phyloP scores from a whole-genome alignment of 139 green algal genomes.

The Chlamydomonas sphaeroides region DNA sequence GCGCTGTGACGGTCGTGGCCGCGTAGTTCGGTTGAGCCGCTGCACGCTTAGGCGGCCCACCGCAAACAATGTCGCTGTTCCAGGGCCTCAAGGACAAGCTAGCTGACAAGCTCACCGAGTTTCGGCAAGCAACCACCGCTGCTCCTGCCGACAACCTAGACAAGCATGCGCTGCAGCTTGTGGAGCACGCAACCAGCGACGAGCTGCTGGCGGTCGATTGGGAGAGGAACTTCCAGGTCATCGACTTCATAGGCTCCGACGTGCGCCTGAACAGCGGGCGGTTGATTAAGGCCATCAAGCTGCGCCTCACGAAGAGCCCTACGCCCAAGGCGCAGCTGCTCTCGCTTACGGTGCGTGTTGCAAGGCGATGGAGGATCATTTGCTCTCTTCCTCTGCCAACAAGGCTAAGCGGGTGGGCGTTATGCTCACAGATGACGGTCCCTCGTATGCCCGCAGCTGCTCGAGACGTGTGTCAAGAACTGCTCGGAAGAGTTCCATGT shows the following conservation, averaged over 20 bases:
- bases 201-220: constrained; percentile 59
- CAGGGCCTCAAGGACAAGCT: constrained; percentile 16
- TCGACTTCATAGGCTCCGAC: constrained; percentile 63
- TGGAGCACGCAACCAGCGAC: constrained; percentile 56
- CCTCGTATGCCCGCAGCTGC: constrained; percentile 26
- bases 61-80: constrained; percentile 19
- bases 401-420: neutral
- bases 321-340: constrained; percentile 64
- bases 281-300: constrained; percentile 32
- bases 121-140: neutral
- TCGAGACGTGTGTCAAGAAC: constrained; percentile 77
- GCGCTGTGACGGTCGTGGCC: no score
- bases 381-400: no score
- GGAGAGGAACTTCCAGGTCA: constrained; percentile 59
- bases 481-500: constrained; percentile 59
- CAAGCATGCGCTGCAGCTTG: constrained; percentile 32
- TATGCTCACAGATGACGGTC: no score
- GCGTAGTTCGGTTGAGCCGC: no score
- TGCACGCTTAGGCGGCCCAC: no score
- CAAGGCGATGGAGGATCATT: no score
- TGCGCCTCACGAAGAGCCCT: constrained; percentile 36
- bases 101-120: constrained; percentile 14
- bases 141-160: constrained; percentile 43
- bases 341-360: constrained; percentile 55
- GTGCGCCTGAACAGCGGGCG: constrained; percentile 7